A percentile compares a stretch with the other conserved stretches of the same genome.
Evolutionary conservation across 345 rosid genomes (phyloP).

Genomic region (Carallia brachiata): DNA sequence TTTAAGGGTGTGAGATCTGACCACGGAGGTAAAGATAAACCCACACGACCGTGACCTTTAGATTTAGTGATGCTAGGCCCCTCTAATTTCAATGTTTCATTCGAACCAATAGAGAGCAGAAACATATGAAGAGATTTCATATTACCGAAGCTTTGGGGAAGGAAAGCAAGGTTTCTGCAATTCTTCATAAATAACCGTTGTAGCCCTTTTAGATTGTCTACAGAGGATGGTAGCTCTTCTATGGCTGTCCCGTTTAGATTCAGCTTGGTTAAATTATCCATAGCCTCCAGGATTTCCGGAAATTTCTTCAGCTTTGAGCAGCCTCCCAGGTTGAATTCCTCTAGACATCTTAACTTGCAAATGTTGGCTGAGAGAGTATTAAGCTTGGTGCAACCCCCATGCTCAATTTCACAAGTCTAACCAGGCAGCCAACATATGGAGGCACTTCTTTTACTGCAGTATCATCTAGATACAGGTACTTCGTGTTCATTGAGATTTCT

Average conservation of each 20-base stretch:
- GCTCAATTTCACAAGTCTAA: conserved; percentile 6
- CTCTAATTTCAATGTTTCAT: too few species aligned
- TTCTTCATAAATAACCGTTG: neutral
- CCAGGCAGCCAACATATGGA: neutral
- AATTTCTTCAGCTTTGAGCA: conserved; percentile 15
- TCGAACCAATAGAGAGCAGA: too few species aligned
- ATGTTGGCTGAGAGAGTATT: conserved; percentile 5
- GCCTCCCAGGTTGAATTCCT: conserved; percentile 5
- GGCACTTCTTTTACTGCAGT: conserved; percentile 13
- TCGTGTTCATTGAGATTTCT: neutral
- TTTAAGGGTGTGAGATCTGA: too few species aligned
- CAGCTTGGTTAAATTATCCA: neutral
- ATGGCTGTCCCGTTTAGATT: neutral
- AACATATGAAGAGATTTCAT: too few species aligned
- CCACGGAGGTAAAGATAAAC: too few species aligned
- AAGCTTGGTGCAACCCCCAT: conserved; percentile 13
- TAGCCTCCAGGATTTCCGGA: neutral
- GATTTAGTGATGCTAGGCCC: too few species aligned
- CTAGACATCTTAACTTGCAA: neutral
- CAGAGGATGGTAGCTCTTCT: neutral
- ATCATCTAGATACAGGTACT: neutral
- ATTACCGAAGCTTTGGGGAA: neutral
- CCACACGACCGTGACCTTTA: too few species aligned
- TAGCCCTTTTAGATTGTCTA: neutral
- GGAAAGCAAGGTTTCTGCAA: neutral